phyloP scores from a whole-genome alignment of 257 asterid species.

The Fraxinus excelsior region DNA sequence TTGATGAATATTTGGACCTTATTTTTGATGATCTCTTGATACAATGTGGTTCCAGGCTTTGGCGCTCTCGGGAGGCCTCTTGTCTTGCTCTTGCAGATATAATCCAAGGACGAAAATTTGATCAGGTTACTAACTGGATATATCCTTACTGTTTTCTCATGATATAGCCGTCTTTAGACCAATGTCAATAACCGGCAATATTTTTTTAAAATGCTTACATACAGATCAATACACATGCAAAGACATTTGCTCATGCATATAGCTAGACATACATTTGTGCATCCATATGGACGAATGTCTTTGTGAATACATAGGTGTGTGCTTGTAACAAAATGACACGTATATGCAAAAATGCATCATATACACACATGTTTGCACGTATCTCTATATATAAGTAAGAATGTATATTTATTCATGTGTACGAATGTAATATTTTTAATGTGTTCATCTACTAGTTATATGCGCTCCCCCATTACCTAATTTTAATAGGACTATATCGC shows the following conservation, averaged over 20 bases:
- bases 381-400: background rate
- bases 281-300: background rate
- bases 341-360: background rate
- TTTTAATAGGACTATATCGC: background rate
- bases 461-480: background rate
- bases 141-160: constrained; percentile 7
- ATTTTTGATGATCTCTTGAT: constrained; percentile 82
- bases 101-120: constrained; percentile 93
- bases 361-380: background rate
- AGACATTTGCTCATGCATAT: background rate
- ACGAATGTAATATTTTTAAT: background rate
- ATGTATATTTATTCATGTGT: background rate
- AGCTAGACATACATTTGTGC: background rate
- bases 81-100: constrained; percentile 97
- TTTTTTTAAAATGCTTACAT: background rate
- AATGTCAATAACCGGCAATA: constrained; percentile 5
- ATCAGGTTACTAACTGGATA: constrained; percentile 56
- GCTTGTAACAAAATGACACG: background rate
- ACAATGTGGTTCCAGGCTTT: constrained; percentile 95
- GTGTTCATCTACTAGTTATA: background rate
- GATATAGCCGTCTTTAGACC: constrained; percentile 12
- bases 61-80: constrained; percentile 99
- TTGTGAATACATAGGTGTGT: background rate
- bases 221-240: background rate
- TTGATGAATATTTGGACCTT: constrained; percentile 84